phyloP scores from a whole-genome alignment of 768 basidiomycete genomes.

The Hypholoma fasciculare region DNA sequence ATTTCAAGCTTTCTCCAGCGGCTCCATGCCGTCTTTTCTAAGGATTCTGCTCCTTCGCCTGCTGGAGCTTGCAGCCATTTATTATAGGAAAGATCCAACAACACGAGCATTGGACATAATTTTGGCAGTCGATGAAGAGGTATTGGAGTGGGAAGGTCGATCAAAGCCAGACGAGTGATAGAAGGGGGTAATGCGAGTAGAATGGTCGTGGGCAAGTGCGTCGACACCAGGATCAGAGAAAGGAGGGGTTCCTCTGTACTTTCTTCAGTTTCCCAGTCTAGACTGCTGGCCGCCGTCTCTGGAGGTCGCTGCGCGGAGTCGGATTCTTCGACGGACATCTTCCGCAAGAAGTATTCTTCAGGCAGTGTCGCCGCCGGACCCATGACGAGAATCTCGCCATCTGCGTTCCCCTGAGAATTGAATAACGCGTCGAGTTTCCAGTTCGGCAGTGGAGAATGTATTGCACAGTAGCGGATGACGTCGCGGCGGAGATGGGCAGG shows the following conservation, averaged over 20 bases:
- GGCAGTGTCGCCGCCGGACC: conserved; percentile 50
- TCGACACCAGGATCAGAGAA: conserved; percentile 52
- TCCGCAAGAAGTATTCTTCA: conserved; percentile 38
- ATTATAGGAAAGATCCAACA: conserved; percentile 73
- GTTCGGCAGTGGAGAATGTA: conserved; percentile 54
- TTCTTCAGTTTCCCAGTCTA: conserved; percentile 51
- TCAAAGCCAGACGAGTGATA: conserved; percentile 59
- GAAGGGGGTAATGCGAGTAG: conserved; percentile 61
- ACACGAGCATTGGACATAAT: conserved; percentile 58
- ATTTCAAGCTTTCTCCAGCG: conserved; percentile 53
- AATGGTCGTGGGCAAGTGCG: conserved; percentile 41
- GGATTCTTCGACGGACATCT: neutral
- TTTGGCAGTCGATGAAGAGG: conserved; percentile 58
- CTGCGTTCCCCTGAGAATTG: conserved; percentile 49
- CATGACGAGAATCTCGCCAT: conserved; percentile 66
- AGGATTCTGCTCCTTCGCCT: conserved; percentile 30
- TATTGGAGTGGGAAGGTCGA: conserved; percentile 48
- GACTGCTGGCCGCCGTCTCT: conserved; percentile 10
- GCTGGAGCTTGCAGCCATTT: conserved; percentile 34
- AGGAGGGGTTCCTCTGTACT: conserved; percentile 33
- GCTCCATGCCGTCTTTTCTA: conserved; percentile 59
- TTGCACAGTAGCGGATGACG: conserved; percentile 57
- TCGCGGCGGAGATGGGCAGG: conserved; percentile 60
- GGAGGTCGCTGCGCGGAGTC: neutral
- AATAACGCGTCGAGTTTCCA: conserved; percentile 52